Percentiles rank a stretch among this genome's conserved stretches.
These are phyloP conservation scores for Hygrocybe coccinea DNA, from an alignment of 768 basidiomycete genomes.

Conservation along the genomic window DNA sequence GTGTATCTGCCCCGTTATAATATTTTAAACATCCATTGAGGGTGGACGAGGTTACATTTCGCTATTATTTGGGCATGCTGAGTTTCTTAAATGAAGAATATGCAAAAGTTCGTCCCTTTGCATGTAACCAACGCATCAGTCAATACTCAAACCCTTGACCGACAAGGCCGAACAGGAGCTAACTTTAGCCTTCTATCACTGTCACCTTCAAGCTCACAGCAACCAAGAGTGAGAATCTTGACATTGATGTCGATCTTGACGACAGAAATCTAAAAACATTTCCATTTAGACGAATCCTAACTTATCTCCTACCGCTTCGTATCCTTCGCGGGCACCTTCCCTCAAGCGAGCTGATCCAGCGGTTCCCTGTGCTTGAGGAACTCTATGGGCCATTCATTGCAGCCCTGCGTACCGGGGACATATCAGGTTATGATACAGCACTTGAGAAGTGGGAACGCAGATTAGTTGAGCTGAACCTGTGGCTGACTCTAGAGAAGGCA, in stretches of 20 bases:
- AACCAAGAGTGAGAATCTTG: slow-evolving; percentile 71
- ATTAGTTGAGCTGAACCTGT: slow-evolving; percentile 82
- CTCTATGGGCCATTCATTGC: slow-evolving; percentile 76
- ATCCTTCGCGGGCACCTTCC: slow-evolving; percentile 87
- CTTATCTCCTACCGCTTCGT: slow-evolving; percentile 85
- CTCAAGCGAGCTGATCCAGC: slow-evolving; percentile 58
- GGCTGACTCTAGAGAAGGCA: slow-evolving; percentile 82
- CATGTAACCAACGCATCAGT: background rate
- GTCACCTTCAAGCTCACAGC: slow-evolving; percentile 58
- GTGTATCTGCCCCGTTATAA: slow-evolving; percentile 11
- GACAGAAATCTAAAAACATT: background rate
- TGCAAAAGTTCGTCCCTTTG: slow-evolving; percentile 50
- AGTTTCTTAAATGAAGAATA: slow-evolving; percentile 92
- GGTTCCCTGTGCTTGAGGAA: slow-evolving; percentile 66
- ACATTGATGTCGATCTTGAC: background rate
- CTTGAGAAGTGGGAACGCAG: slow-evolving; percentile 65
- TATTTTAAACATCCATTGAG: slow-evolving; percentile 8
- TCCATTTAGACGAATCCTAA: slow-evolving; percentile 70
- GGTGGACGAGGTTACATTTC: slow-evolving; percentile 72
- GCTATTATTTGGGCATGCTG: slow-evolving; percentile 93
- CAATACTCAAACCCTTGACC: background rate
- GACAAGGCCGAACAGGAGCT: slow-evolving; percentile 81
- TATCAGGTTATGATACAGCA: slow-evolving; percentile 74
- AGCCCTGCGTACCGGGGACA: slow-evolving; percentile 74
- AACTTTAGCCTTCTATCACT: slow-evolving; percentile 80